Conservation (phyloP, 2,329 filamentous ascomycete species). For the Aspergillus oerlinghausenensis region DNA sequence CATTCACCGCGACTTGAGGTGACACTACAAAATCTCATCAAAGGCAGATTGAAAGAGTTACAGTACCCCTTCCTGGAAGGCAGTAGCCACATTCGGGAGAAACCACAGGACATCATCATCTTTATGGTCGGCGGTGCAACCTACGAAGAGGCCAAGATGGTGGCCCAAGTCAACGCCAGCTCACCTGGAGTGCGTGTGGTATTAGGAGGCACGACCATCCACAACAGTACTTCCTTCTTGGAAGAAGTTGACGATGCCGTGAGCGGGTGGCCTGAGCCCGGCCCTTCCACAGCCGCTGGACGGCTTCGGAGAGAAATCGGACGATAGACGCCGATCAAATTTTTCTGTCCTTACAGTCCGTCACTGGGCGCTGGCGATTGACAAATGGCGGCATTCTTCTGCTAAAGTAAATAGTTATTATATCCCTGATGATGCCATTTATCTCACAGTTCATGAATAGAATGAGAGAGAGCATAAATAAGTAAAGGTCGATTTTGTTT, state of each 20-base stretch:
- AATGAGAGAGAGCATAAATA: neutral
- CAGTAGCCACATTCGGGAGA: constrained; percentile 79
- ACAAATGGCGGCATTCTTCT: neutral
- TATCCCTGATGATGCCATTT: neutral
- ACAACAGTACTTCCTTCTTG: constrained; percentile 83
- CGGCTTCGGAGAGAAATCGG: constrained; percentile 60
- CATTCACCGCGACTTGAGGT: constrained; percentile 84
- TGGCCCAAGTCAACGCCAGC: constrained; percentile 89
- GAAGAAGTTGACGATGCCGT: constrained; percentile 91
- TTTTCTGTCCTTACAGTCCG: neutral
- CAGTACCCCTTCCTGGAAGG: constrained; percentile 93
- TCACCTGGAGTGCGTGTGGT: constrained; percentile 86
- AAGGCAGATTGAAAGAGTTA: constrained; percentile 78
- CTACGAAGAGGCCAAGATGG: constrained; percentile 94
- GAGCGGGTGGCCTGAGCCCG: constrained; percentile 72
- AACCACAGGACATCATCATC: constrained; percentile 92
- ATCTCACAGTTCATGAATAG: neutral
- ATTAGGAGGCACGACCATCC: constrained; percentile 78
- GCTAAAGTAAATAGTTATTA: neutral
- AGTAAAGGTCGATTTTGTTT: neutral
- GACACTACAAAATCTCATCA: constrained; percentile 88
- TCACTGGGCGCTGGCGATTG: constrained; percentile 9
- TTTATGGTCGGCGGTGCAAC: constrained; percentile 93
- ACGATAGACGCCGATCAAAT: constrained; percentile 30
- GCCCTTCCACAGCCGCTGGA: constrained; percentile 56